phyloP scores from a whole-genome alignment of 2,329 filamentous ascomycete species.

The Stachybotrys chartarum region DNA sequence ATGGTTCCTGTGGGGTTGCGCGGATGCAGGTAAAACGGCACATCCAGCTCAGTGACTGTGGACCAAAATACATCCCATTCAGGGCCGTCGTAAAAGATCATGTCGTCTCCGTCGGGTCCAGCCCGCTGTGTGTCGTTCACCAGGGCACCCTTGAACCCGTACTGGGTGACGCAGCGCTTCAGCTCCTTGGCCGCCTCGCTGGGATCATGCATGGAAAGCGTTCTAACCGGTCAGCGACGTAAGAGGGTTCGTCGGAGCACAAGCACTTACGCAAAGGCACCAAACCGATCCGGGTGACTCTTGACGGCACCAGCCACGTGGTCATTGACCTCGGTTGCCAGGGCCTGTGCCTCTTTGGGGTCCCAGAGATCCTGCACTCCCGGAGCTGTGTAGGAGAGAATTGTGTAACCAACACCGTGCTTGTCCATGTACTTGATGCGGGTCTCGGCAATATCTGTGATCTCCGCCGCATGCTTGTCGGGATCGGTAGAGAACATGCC shows the following conservation, averaged over 20 bases:
- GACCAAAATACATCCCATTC: slow-evolving; percentile 58
- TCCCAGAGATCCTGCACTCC: slow-evolving; percentile 40
- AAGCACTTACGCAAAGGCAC: slow-evolving; percentile 35
- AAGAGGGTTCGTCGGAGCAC: neutral
- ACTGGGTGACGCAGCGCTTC: slow-evolving; percentile 43
- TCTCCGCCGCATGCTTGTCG: slow-evolving; percentile 51
- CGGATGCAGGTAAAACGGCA: slow-evolving; percentile 59
- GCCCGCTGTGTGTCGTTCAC: slow-evolving; percentile 56
- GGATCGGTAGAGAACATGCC: slow-evolving; percentile 50
- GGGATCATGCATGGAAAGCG: slow-evolving; percentile 47
- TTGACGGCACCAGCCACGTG: slow-evolving; percentile 30
- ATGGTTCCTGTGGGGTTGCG: slow-evolving; percentile 48
- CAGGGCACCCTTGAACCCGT: slow-evolving; percentile 56
- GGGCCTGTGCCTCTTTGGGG: slow-evolving; percentile 28
- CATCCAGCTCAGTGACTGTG: slow-evolving; percentile 49
- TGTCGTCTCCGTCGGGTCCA: slow-evolving; percentile 49
- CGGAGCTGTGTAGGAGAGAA: slow-evolving; percentile 41
- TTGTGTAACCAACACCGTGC: slow-evolving; percentile 40
- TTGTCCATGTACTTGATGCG: slow-evolving; percentile 36
- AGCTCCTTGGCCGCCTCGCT: slow-evolving; percentile 42
- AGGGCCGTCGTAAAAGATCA: slow-evolving; percentile 57
- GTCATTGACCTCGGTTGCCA: slow-evolving; percentile 35
- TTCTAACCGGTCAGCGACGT: slow-evolving; percentile 13
- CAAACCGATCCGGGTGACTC: slow-evolving; percentile 30
- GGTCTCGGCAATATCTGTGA: slow-evolving; percentile 30